Evolutionary conservation across 208 protist genomes (phyloP).

Genomic region (Wallacemonas sp.): DNA sequence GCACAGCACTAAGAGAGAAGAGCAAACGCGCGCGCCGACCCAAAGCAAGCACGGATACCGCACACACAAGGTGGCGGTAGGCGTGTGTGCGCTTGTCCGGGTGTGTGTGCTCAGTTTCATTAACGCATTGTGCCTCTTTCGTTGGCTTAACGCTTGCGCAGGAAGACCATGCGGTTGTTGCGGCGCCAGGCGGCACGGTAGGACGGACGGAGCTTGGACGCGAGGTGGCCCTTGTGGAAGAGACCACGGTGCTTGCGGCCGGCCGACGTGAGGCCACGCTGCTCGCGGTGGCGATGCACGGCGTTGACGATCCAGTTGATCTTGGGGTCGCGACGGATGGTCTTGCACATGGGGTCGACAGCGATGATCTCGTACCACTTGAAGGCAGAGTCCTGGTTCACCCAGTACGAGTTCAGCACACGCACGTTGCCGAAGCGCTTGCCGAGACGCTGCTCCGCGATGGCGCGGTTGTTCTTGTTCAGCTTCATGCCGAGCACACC

Average conservation of each 20-base stretch:
- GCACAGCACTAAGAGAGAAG: no score
- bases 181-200: conserved; percentile 97
- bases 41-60: no score
- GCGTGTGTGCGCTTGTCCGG: no score
- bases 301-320: conserved; percentile 99
- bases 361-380: conserved; percentile 99
- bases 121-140: no score
- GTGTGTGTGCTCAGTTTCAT: no score
- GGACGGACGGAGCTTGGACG: conserved; percentile 96
- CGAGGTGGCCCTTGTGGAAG: conserved; percentile 93
- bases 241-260: conserved; percentile 97
- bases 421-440: conserved; percentile 95
- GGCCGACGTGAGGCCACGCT: conserved; percentile 98
- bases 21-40: no score
- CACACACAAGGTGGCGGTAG: no score
- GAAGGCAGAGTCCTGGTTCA: conserved; percentile 96
- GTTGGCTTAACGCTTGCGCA: conserved; percentile 84
- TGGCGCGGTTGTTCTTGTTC: conserved; percentile 92
- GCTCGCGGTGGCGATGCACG: conserved; percentile 97
- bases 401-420: conserved; percentile 99
- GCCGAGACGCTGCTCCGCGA: conserved; percentile 98
- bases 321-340: conserved; percentile 97
- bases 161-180: conserved; percentile 95
- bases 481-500: conserved; percentile 98
- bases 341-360: conserved; percentile 97